Percentiles rank a stretch among this genome's conserved stretches.
These are phyloP conservation scores for Tubosaeta sp. DNA, from an alignment of 768 basidiomycete species.

Conservation along the genomic window DNA sequence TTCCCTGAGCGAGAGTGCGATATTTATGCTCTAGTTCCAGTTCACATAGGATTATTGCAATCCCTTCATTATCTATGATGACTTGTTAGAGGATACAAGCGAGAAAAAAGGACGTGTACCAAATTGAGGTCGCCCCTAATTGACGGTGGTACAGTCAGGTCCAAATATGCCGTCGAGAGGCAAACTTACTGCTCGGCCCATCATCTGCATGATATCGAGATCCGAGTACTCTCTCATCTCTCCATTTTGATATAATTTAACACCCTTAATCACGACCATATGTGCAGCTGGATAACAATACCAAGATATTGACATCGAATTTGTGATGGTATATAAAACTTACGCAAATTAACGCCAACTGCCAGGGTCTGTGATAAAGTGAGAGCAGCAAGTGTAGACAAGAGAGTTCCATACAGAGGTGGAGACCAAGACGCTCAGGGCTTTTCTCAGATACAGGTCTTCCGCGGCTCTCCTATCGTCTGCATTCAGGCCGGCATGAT, in stretches of 20 bases:
- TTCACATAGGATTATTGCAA: slow-evolving; percentile 83
- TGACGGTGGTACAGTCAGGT: not conserved
- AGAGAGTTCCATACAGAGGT: slow-evolving; percentile 62
- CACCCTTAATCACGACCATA: slow-evolving; percentile 90
- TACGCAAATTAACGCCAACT: slow-evolving; percentile 94
- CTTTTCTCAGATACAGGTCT: slow-evolving; percentile 60
- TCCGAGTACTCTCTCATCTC: slow-evolving; percentile 80
- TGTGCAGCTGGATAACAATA: slow-evolving; percentile 63
- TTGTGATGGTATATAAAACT: slow-evolving; percentile 21
- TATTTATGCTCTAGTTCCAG: slow-evolving; percentile 69
- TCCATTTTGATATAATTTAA: slow-evolving; percentile 71
- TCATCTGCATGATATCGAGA: slow-evolving; percentile 93
- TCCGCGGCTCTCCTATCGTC: slow-evolving; percentile 76
- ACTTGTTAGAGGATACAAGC: not conserved
- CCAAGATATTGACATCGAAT: not conserved
- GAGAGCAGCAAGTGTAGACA: slow-evolving; percentile 1
- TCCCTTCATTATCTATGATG: slow-evolving; percentile 68
- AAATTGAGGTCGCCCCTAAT: slow-evolving; percentile 85
- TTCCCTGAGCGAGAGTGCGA: slow-evolving; percentile 60
- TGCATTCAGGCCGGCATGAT: slow-evolving; percentile 81
- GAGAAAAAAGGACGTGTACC: slow-evolving; percentile 39
- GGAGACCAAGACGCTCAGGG: slow-evolving; percentile 65
- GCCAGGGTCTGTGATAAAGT: slow-evolving; percentile 71
- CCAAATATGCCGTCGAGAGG: not conserved
- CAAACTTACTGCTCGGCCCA: slow-evolving; percentile 77